Conservation (phyloP, 2,329 filamentous ascomycete species). For the Aspergillus felis region DNA sequence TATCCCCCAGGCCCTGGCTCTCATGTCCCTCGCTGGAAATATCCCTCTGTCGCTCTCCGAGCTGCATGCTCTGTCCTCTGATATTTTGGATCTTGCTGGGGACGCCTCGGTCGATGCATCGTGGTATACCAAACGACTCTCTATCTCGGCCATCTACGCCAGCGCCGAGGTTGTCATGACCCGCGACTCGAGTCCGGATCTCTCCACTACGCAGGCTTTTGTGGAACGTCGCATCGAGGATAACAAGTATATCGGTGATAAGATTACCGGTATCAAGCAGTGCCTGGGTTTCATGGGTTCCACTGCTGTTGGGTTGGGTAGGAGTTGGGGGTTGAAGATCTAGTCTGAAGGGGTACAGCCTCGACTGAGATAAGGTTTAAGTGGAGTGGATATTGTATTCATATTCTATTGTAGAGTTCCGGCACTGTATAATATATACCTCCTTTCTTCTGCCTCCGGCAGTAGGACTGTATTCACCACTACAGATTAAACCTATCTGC, state of each 20-base stretch:
- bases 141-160: constrained; percentile 65
- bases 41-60: constrained; percentile 73
- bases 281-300: constrained; percentile 80
- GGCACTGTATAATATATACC: not conserved
- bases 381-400: not conserved
- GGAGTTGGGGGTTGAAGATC: constrained; percentile 83
- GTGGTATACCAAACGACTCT: constrained; percentile 77
- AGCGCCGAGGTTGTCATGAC: constrained; percentile 91
- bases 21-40: constrained; percentile 83
- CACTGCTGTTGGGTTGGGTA: constrained; percentile 73
- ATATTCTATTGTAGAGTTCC: not conserved
- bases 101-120: constrained; percentile 76
- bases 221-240: constrained; percentile 72
- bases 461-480: not conserved
- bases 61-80: constrained; percentile 77
- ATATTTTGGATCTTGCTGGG: constrained; percentile 84
- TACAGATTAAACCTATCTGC: not conserved
- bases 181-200: constrained; percentile 71
- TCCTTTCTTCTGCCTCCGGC: constrained; percentile 1
- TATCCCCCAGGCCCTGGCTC: constrained; percentile 65
- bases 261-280: constrained; percentile 62
- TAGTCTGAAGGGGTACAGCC: constrained; percentile 36
- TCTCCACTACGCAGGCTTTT: constrained; percentile 73
- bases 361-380: not conserved
- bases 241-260: constrained; percentile 58